Base-by-base conservation (phyloP, 2,329 filamentous ascomycete species). In the Monosporascus sp. region DNA sequence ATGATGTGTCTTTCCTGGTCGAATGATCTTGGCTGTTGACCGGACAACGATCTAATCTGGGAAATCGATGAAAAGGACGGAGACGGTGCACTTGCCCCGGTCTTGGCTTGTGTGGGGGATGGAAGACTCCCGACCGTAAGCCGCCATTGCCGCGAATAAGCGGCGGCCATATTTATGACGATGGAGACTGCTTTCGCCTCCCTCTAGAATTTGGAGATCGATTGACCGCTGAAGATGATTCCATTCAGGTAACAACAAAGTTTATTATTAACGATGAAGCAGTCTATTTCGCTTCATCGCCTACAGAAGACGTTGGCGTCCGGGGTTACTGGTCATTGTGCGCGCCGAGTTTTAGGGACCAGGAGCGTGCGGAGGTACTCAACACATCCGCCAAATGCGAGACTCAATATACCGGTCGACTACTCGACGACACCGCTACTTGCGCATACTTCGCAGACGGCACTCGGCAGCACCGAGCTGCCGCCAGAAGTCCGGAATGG, bases 361-460 rank as follows among this genome's bases (percentile, higher is more conserved):
- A 40, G 20, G 50, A 37, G 37, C 48, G 49, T 11, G 49, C 59
- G 60, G 53, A 61, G 52, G 44, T 84, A 84, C 67, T 84, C 81
- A 52, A 79, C 80, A 49, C 78, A 81, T 53, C 80, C 80, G 34
- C 77, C 82, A 26, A 81, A 81, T 54, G 83, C 84, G 50, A 79
- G 76, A 60, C 82, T 99, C 52, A 99, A 99, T 71, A 73, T 91
- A 48, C 90, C 92, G 7, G 84, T 91, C 62, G 92, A 97, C 76
- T 99, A 94, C 73, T 83, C 86, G 56, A 85, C 87, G 17, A 95
- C 88, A 1, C 81, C 90, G 16, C 75, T 97, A 41, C 81, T 99
- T 27, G 82, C 91, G 54, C 94, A 97, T 68, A 88, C 83, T 24
- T 80, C 91, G 2, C 85, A 89, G 60, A 76, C 84, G 1, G 84